Evolutionary conservation across 352 stramenopile genomes (phyloP).

Genomic region (Hyaloperonospora arabidopsidis): DNA sequence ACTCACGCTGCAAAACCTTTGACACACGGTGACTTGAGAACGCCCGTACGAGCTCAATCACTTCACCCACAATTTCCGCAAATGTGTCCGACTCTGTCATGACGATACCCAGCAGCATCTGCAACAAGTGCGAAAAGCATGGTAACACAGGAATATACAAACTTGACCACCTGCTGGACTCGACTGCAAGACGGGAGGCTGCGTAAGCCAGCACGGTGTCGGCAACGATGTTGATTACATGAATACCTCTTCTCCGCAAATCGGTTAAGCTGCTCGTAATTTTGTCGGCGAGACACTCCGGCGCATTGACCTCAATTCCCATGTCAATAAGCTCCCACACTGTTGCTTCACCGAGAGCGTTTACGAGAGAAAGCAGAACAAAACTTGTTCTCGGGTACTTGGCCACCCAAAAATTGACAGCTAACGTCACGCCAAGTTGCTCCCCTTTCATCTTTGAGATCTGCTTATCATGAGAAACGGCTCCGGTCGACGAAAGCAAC

Average conservation of each 20-base stretch:
- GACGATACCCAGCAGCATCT: slow-evolving; percentile 47
- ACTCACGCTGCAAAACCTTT: slow-evolving; percentile 53
- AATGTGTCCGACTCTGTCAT: slow-evolving; percentile 45
- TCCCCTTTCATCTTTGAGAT: slow-evolving; percentile 57
- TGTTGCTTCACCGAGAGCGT: slow-evolving; percentile 52
- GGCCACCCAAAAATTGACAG: slow-evolving; percentile 53
- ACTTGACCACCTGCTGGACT: slow-evolving; percentile 28
- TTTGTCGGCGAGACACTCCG: slow-evolving; percentile 40
- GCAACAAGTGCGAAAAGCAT: slow-evolving; percentile 51
- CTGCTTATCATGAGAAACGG: slow-evolving; percentile 39
- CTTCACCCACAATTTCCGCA: slow-evolving; percentile 50
- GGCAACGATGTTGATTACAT: slow-evolving; percentile 68
- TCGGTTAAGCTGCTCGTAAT: slow-evolving; percentile 38
- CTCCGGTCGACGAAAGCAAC: slow-evolving; percentile 19
- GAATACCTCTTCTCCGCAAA: slow-evolving; percentile 40
- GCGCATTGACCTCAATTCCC: slow-evolving; percentile 31
- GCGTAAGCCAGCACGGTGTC: slow-evolving; percentile 37
- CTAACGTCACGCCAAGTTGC: slow-evolving; percentile 46
- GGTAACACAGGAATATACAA: slow-evolving; percentile 47
- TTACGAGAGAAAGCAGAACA: slow-evolving; percentile 62
- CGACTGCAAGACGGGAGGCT: slow-evolving; percentile 39
- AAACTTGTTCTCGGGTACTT: slow-evolving; percentile 45
- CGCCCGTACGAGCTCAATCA: slow-evolving; percentile 56
- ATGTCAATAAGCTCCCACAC: slow-evolving; percentile 54
- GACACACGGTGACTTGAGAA: slow-evolving; percentile 56